Percentiles rank a stretch among this genome's conserved stretches.
Conservation (phyloP, 2,329 filamentous ascomycete genomes). For the Aspergillus flavus region DNA sequence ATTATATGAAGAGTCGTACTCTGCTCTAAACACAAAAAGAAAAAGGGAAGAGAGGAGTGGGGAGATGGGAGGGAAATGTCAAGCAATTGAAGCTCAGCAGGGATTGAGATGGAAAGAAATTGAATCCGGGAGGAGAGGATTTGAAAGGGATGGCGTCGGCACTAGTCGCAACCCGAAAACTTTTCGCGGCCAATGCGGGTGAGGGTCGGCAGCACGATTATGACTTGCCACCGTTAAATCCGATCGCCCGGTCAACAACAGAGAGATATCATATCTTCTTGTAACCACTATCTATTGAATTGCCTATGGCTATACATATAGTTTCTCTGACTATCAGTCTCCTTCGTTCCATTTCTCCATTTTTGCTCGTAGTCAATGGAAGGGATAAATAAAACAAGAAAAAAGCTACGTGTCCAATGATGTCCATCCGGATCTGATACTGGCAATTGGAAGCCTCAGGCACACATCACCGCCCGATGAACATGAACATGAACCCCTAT, state of each 20-base stretch:
- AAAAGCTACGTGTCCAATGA: neutral
- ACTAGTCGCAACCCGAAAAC: constrained; percentile 34
- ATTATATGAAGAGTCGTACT: constrained; percentile 14
- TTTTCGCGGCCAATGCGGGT: constrained; percentile 35
- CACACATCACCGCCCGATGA: neutral
- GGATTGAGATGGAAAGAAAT: constrained; percentile 22
- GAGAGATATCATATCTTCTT: neutral
- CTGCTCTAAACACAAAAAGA: constrained; percentile 21
- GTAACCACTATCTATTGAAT: too few relatives aligned
- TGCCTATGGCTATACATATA: neutral
- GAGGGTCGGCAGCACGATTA: constrained; percentile 15
- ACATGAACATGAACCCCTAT: neutral
- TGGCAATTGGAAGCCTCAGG: neutral
- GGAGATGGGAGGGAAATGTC: constrained; percentile 12
- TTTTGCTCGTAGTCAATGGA: neutral
- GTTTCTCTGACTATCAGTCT: neutral
- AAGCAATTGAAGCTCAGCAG: constrained; percentile 25
- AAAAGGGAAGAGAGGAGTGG: constrained; percentile 17
- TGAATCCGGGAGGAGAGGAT: constrained; percentile 22
- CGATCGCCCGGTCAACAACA: constrained; percentile 23
- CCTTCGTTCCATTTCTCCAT: neutral
- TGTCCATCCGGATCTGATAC: neutral
- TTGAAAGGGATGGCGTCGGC: constrained; percentile 32
- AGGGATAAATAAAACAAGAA: neutral
- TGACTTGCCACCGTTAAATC: constrained; percentile 22